Evolutionary conservation across 1,284 basidiomycete genomes (phyloP).

Genomic region (Heterobasidion occidentale): DNA sequence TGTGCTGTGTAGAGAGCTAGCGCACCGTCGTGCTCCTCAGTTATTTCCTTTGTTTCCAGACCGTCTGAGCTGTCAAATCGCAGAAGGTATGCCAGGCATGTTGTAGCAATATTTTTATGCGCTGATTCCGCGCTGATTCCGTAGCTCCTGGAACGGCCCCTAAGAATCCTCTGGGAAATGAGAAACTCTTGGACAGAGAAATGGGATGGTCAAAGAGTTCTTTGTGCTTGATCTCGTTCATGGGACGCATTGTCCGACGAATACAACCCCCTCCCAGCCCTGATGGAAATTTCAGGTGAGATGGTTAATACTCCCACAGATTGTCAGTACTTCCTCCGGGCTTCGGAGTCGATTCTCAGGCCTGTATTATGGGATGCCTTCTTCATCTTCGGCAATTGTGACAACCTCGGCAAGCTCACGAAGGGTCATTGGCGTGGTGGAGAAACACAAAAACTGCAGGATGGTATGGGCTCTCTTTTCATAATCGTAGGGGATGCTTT

Average conservation of each 20-base stretch:
- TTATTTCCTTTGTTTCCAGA: neutral
- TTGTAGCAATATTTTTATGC: neutral
- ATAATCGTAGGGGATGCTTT: neutral
- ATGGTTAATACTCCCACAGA: too few species aligned
- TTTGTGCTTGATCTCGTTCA: neutral
- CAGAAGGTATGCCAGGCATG: neutral
- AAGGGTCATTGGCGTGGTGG: neutral
- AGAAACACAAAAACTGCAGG: constrained; percentile 2
- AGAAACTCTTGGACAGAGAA: neutral
- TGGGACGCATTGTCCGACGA: too few species aligned
- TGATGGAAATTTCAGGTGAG: too few species aligned
- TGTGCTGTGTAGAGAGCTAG: neutral
- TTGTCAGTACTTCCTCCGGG: too few species aligned
- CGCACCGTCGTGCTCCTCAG: too few species aligned
- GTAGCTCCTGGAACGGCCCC: neutral
- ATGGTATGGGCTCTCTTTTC: neutral
- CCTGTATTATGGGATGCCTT: neutral
- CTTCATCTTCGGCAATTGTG: neutral
- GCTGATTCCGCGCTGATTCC: neutral
- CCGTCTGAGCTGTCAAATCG: neutral
- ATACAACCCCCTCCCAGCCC: too few species aligned
- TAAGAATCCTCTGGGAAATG: neutral
- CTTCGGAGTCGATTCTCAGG: too few species aligned
- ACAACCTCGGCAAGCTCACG: neutral
- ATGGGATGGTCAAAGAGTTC: neutral